These are phyloP conservation scores for Puccinia novopanici DNA, from an alignment of 1,284 basidiomycete genomes.

Conservation along the genomic window DNA sequence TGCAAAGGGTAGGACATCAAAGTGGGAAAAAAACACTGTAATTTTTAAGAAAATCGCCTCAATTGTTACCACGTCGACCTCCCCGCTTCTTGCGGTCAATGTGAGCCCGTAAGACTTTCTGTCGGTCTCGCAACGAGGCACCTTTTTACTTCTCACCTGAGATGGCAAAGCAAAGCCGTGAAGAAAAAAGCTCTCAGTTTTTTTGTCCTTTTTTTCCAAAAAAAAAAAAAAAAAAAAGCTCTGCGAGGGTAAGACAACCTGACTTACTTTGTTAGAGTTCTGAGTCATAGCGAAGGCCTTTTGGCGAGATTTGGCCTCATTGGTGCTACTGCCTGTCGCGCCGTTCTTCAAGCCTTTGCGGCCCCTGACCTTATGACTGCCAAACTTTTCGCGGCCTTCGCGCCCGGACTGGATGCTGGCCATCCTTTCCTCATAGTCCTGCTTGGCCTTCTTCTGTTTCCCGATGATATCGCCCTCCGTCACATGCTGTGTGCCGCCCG, in stretches of 20 bases:
- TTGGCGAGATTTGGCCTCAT: conserved; percentile 47
- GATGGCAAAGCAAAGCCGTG: background rate
- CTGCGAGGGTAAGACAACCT: background rate
- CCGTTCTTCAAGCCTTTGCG: conserved; percentile 59
- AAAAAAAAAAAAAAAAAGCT: too few species aligned
- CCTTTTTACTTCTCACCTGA: conserved; percentile 42
- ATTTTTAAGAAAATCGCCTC: background rate
- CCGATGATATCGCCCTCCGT: conserved; percentile 92
- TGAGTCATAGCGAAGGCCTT: conserved; percentile 50
- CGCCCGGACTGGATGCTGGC: conserved; percentile 87
- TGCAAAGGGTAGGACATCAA: background rate
- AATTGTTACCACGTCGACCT: conserved; percentile 44
- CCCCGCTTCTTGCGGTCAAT: conserved; percentile 48
- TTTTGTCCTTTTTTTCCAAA: too few species aligned
- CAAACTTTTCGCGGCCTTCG: conserved; percentile 94
- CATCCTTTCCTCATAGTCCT: conserved; percentile 91
- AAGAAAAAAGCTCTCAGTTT: too few species aligned
- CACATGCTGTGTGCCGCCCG: conserved; percentile 61
- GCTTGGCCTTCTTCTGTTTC: conserved; percentile 88
- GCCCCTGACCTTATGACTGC: conserved; percentile 58
- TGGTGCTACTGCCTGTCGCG: conserved; percentile 52
- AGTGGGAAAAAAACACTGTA: background rate
- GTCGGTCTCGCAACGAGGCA: conserved; percentile 46
- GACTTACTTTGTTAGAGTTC: conserved; percentile 44
- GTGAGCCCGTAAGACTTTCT: conserved; percentile 45